A percentile compares a stretch with the other conserved stretches of the same genome.
Evolutionary conservation across 140 eudicot genomes (phyloP).

Genomic region (Erigeron philadelphicus): DNA sequence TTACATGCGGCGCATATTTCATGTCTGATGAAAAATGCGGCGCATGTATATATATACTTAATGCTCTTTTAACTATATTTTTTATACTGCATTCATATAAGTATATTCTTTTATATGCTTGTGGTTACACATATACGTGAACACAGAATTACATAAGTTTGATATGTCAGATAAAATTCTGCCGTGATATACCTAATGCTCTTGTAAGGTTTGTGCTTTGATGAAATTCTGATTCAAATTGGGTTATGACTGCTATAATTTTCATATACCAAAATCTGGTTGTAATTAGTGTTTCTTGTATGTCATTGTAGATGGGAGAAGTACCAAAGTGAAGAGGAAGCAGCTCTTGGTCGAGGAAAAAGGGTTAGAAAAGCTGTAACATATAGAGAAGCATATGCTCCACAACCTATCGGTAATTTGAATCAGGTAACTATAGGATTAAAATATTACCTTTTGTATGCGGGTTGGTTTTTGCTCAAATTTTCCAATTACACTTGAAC

Average conservation of each 20-base stretch:
- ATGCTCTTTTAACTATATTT: not conserved
- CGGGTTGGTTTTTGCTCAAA: not conserved
- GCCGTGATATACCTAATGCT: not conserved
- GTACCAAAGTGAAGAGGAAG: constrained; percentile 85
- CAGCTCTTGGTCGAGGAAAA: constrained; percentile 97
- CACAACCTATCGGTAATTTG: constrained; percentile 43
- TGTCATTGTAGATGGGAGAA: constrained; percentile 73
- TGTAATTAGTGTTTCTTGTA: not conserved
- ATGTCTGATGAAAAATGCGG: no score
- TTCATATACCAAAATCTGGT: not conserved
- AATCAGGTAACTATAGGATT: constrained; percentile 47
- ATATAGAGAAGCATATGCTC: constrained; percentile 74
- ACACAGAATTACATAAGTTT: not conserved
- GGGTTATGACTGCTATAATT: not conserved
- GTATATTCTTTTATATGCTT: no score
- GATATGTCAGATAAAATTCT: no score
- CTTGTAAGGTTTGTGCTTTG: not conserved
- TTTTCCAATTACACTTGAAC: not conserved
- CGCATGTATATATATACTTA: no score
- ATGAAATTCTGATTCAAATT: not conserved
- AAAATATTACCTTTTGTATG: not conserved
- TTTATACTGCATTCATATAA: no score
- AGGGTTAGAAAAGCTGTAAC: constrained; percentile 81
- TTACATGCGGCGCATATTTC: no score
- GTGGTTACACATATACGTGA: no score